phyloP scores from a whole-genome alignment of 768 basidiomycete species.

The Leccinum longicurvipes region DNA sequence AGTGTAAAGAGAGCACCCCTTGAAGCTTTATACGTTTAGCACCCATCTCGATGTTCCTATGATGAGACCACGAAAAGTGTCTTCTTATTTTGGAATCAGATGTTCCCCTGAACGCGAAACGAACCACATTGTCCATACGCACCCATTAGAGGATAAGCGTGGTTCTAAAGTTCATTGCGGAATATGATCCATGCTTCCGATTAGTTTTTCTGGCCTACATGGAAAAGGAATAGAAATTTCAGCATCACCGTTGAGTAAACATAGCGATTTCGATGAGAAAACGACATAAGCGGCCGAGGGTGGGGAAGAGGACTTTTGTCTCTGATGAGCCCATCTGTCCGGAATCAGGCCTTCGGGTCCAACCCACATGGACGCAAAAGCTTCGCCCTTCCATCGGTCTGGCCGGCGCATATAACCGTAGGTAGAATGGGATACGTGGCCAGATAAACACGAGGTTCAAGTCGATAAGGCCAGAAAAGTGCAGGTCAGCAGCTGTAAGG shows the following conservation, averaged over 20 bases:
- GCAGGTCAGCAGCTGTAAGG: neutral
- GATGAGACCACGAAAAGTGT: neutral
- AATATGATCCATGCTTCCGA: neutral
- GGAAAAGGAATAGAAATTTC: neutral
- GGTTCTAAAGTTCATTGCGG: neutral
- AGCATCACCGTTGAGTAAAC: neutral
- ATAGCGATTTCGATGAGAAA: neutral
- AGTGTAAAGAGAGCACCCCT: neutral
- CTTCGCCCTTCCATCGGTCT: neutral
- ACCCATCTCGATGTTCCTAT: neutral
- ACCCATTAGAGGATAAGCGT: neutral
- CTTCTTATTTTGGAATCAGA: neutral
- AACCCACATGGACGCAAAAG: conserved; percentile 6
- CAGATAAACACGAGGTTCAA: neutral
- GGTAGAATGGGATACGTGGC: neutral
- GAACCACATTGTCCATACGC: neutral
- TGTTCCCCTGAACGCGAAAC: too few species aligned
- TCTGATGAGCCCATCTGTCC: neutral
- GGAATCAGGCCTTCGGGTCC: neutral
- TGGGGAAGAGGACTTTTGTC: neutral
- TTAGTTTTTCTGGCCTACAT: neutral
- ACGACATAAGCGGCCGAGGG: neutral
- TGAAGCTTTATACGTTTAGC: conserved; percentile 12
- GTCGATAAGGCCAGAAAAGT: neutral
- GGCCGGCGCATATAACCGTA: neutral